A percentile compares a stretch with the other conserved stretches of the same genome.
Evolutionary conservation across 2,329 filamentous ascomycete genomes (phyloP).

Genomic region (Coleophoma crateriformis): DNA sequence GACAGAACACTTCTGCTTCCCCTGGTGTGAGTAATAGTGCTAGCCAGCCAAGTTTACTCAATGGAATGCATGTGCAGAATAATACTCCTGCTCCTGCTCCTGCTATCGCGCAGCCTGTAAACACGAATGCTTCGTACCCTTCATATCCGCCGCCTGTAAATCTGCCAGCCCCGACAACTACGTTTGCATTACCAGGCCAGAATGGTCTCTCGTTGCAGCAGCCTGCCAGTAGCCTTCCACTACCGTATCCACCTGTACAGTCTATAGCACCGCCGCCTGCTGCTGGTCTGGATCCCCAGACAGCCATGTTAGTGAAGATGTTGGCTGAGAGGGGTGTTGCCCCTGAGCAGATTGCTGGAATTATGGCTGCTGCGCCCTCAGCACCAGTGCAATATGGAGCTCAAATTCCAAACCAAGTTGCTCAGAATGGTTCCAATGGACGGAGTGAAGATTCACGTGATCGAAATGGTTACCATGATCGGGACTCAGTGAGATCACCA

Average conservation of each 20-base stretch:
- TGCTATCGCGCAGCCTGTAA: conserved; percentile 22
- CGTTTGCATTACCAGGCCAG: conserved; percentile 21
- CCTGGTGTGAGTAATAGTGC: conserved; percentile 16
- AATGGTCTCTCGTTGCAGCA: conserved; percentile 31
- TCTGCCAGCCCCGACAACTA: conserved; percentile 31
- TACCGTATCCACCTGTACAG: conserved; percentile 29
- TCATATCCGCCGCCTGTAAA: conserved; percentile 54
- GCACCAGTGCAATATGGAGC: conserved; percentile 11
- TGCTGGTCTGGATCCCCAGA: conserved; percentile 39
- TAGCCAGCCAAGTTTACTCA: conserved; percentile 28
- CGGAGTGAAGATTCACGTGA: conserved; percentile 48
- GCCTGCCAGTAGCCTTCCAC: conserved; percentile 30
- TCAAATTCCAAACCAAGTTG: conserved; percentile 19
- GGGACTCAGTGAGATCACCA: conserved; percentile 53
- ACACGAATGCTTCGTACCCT: conserved; percentile 24
- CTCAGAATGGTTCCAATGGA: conserved; percentile 34
- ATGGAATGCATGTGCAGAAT: conserved; percentile 42
- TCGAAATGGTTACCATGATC: conserved; percentile 44
- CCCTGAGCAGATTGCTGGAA: conserved; percentile 62
- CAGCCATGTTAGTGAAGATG: conserved; percentile 66
- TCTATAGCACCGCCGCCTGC: conserved; percentile 28
- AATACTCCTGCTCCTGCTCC: conserved; percentile 29
- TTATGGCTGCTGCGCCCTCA: conserved; percentile 33
- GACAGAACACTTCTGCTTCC: conserved; percentile 57
- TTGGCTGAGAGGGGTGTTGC: conserved; percentile 71